Percentiles rank a stretch among this genome's conserved stretches.
Evolutionary conservation across 768 basidiomycete genomes (phyloP).

Genomic region (Dictyophora rubrovolvata): DNA sequence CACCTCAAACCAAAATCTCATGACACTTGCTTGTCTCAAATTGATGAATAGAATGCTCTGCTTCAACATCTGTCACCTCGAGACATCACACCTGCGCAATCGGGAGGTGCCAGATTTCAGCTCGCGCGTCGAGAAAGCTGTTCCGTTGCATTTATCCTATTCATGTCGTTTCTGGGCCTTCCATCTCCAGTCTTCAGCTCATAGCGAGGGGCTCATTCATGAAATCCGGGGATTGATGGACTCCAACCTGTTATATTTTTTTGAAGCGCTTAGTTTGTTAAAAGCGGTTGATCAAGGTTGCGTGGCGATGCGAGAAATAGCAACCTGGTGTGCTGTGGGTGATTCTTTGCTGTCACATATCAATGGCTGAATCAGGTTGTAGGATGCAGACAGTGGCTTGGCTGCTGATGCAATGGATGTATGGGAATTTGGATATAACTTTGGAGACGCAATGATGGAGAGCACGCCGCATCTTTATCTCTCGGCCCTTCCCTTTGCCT

Average conservation of each 20-base stretch:
- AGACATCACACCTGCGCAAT: constrained; percentile 22
- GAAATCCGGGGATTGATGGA: constrained; percentile 15
- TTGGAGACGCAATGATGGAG: constrained; percentile 20
- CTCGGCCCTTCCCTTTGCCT: constrained; percentile 28
- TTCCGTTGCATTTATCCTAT: constrained; percentile 25
- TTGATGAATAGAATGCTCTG: constrained; percentile 21
- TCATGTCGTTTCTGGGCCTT: constrained; percentile 26
- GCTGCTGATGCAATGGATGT: constrained; percentile 15
- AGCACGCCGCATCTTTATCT: constrained; percentile 30
- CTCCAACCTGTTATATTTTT: constrained; percentile 26
- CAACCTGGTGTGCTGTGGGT: background rate
- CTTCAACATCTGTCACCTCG: constrained; percentile 28
- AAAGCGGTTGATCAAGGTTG: constrained; percentile 13
- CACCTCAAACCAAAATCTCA: constrained; percentile 11
- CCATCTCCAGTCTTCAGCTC: constrained; percentile 15
- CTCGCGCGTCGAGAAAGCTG: constrained; percentile 14
- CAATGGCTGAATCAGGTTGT: background rate
- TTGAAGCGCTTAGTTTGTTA: constrained; percentile 27
- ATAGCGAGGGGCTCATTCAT: constrained; percentile 9
- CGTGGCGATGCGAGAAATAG: constrained; percentile 10
- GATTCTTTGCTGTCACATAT: background rate
- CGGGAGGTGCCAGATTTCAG: constrained; percentile 16
- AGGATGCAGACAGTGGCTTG: constrained; percentile 3
- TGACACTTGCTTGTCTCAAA: constrained; percentile 17
- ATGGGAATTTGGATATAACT: constrained; percentile 21